These are phyloP conservation scores for Populus hybrid DNA, from an alignment of 441 rosid species.

Conservation along the genomic window DNA sequence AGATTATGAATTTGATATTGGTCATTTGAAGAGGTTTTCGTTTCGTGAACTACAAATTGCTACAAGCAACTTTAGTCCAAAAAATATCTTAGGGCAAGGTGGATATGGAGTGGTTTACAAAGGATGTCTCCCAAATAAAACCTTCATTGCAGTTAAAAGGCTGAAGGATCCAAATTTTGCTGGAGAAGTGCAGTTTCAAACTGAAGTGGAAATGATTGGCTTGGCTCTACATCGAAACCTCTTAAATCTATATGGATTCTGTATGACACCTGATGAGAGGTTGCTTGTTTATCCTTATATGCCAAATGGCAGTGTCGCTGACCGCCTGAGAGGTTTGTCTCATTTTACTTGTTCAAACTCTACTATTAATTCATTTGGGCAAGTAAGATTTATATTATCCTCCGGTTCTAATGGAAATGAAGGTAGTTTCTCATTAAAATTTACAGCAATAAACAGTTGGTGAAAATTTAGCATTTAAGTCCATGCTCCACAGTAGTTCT, in stretches of 20 bases:
- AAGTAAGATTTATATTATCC: background rate
- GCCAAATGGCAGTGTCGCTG: conserved; percentile 97
- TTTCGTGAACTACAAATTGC: conserved; percentile 79
- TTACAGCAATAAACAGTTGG: background rate
- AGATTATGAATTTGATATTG: conserved; percentile 80
- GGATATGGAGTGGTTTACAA: conserved; percentile 90
- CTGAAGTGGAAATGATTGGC: conserved; percentile 98
- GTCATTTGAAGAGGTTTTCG: conserved; percentile 77
- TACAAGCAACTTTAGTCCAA: conserved; percentile 65
- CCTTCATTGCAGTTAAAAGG: conserved; percentile 78
- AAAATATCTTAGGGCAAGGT: conserved; percentile 84
- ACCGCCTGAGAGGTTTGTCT: conserved; percentile 70
- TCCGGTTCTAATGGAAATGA: background rate
- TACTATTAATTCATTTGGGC: background rate
- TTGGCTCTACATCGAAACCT: conserved; percentile 89
- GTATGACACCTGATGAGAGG: conserved; percentile 77
- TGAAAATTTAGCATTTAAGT: background rate
- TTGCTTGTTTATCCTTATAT: conserved; percentile 90
- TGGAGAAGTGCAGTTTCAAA: conserved; percentile 30
- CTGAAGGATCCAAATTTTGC: conserved; percentile 81
- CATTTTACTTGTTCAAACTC: background rate
- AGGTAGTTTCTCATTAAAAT: background rate
- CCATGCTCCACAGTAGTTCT: background rate
- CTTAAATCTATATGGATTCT: conserved; percentile 74
- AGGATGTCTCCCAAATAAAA: conserved; percentile 76